Conservation (phyloP, 2,329 filamentous ascomycete species). For the Fusarium sarcochroum region DNA sequence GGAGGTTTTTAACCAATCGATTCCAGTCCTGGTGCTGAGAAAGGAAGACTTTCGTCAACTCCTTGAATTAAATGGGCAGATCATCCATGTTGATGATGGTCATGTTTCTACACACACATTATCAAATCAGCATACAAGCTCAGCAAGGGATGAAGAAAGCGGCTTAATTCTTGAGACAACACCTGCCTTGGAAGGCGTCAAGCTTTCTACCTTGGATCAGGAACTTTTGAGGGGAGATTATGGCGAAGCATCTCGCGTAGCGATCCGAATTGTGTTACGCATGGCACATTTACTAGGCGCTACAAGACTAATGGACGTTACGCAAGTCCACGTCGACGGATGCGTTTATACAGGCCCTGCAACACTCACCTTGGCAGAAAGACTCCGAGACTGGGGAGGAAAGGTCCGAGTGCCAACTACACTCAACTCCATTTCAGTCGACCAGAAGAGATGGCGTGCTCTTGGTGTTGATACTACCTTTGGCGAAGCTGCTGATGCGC, state of each 20-base stretch:
- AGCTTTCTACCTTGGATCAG: conserved; percentile 24
- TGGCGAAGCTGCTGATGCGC: conserved; percentile 23
- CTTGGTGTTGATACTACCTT: conserved; percentile 25
- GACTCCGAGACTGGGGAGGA: conserved; percentile 34
- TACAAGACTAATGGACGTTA: conserved; percentile 34
- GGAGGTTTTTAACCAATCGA: conserved; percentile 56
- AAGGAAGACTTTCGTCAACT: conserved; percentile 31
- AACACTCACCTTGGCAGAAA: conserved; percentile 27
- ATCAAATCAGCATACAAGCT: not conserved
- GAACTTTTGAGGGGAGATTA: conserved; percentile 21
- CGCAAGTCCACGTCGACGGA: conserved; percentile 35
- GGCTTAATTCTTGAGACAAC: conserved; percentile 11
- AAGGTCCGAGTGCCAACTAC: conserved; percentile 34
- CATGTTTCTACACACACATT: conserved; percentile 7
- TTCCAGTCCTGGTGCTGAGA: conserved; percentile 56
- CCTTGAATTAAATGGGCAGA: conserved; percentile 10
- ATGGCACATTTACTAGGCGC: conserved; percentile 34
- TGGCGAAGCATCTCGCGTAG: conserved; percentile 26
- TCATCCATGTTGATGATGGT: conserved; percentile 18
- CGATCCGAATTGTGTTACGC: conserved; percentile 33
- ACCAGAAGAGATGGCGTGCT: conserved; percentile 38
- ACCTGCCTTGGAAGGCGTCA: conserved; percentile 35
- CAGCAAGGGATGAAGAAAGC: not conserved
- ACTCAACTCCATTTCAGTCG: conserved; percentile 37
- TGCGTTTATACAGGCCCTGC: conserved; percentile 47